Percentiles rank a stretch among this genome's conserved stretches.
phyloP scores from a whole-genome alignment of 495 filamentous ascomycete genomes.

The Mycothermus thermophilus region DNA sequence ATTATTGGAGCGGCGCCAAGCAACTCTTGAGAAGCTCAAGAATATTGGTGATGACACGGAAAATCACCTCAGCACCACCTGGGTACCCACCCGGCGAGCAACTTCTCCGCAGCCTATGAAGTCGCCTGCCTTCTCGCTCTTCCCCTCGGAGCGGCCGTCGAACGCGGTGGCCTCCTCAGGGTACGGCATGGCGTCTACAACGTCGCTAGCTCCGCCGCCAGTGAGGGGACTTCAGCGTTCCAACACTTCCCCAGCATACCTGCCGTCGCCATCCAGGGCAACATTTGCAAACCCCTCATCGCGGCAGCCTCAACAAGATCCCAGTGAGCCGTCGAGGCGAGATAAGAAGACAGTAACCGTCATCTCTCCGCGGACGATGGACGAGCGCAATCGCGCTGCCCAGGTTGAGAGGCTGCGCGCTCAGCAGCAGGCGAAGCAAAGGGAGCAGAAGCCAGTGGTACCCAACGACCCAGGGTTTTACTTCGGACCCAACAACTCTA shows the following conservation, averaged over 20 bases:
- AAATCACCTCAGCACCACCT: no score
- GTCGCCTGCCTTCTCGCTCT: conserved; percentile 50
- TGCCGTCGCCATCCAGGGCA: conserved; percentile 29
- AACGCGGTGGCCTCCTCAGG: conserved; percentile 10
- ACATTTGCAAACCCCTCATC: conserved; percentile 14
- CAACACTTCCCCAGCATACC: conserved; percentile 42
- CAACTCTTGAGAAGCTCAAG: conserved; percentile 50
- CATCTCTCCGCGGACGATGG: conserved; percentile 19
- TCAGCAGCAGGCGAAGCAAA: conserved; percentile 15
- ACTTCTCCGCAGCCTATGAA: conserved; percentile 46
- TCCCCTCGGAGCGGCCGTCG: conserved; percentile 38
- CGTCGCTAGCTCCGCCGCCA: conserved; percentile 8
- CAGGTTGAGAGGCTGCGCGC: conserved; percentile 16
- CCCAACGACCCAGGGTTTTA: conserved; percentile 13
- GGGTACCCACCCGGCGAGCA: no score
- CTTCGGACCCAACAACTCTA: conserved; percentile 32
- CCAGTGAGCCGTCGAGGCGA: conserved; percentile 4
- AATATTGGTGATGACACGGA: conserved; percentile 31
- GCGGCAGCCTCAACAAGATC: background rate
- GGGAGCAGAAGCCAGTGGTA: background rate
- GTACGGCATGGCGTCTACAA: background rate
- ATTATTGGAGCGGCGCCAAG: conserved; percentile 54
- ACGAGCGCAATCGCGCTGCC: conserved; percentile 15
- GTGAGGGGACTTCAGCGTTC: conserved; percentile 36
- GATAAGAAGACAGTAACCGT: conserved; percentile 18